Base-by-base conservation (phyloP, 2,329 filamentous ascomycete genomes). In the Penicillium decumbens region DNA sequence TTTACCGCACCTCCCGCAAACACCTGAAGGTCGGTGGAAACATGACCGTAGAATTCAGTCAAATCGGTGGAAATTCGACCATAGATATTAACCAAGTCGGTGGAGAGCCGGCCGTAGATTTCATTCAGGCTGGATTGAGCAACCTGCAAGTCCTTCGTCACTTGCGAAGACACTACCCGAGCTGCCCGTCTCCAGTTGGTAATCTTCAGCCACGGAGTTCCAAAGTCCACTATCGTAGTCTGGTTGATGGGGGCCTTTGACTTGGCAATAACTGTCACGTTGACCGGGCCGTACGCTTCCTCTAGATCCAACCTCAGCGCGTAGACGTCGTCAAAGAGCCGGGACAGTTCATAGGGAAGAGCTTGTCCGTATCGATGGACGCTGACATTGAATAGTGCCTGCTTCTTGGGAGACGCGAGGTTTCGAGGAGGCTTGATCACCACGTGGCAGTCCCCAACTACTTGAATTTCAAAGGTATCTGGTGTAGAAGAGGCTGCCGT, bases 371-470 rank as follows among this genome's bases (percentile, higher is more conserved):
- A 62, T 44, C 75, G 74, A 25, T 64, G 70, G 41, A 82, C 71
- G 41, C 72, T 70, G 32, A 82, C 75, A 43, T 73, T 69, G 46
- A 82, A 73, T 25, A 71, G 73, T 12, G 71, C 69, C 13, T 71
- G 69, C 57, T 73, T 78, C 56, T 72, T 76, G 42, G 68, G 62
- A 32, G 65, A 65, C 4, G 65, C 56, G 48, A 77, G 67, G 23
- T 68, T 68, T 28, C 68, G 67, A 6, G 77, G 76, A 7, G 77
- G 74, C 38, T 74, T 75, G 43, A 82, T 69, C 38, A 79, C 64
- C 47, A 81, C 74, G 56, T 80, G 77, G 41, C 74, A 73, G 51
- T 80, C 75, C 4, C 76, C 77, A 53, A 80, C 71, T n/a, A 75
- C 70, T 51, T 79, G 72, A n/a, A 81, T 68, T 50, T 78, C 74